Conservation (phyloP, 202 grass and related monocot genomes). For the Setaria italica region DNA sequence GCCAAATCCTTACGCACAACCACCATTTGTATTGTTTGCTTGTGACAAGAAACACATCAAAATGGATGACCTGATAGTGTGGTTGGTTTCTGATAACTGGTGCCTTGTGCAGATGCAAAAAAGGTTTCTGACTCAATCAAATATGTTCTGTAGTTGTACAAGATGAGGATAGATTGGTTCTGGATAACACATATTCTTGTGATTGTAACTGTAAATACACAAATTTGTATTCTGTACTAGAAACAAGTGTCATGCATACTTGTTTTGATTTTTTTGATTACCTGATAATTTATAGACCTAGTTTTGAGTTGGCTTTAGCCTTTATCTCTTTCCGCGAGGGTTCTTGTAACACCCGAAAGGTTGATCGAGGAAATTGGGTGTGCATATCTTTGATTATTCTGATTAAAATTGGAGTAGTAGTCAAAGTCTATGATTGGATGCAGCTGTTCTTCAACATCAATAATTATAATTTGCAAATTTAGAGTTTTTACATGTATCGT, state of each 20-base stretch:
- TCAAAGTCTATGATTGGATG: neutral
- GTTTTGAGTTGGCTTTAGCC: neutral
- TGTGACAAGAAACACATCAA: neutral
- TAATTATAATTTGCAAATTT: constrained; percentile 6
- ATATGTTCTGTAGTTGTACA: constrained; percentile 7
- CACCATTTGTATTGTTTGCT: constrained; percentile 20
- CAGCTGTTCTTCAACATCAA: constrained; percentile 4
- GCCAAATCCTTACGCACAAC: neutral
- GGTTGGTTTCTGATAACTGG: constrained; percentile 2
- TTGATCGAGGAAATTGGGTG: neutral
- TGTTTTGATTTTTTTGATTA: neutral
- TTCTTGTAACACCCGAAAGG: constrained; percentile 14
- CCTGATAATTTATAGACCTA: neutral
- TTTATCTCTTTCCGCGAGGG: neutral
- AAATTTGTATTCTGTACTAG: constrained; percentile 7
- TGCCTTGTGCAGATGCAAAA: neutral
- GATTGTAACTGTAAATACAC: neutral
- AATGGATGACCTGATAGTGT: constrained; percentile 4
- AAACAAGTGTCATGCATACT: neutral
- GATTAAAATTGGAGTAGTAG: neutral
- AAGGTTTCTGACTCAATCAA: neutral
- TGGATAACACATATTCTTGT: neutral
- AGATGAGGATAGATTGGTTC: constrained; percentile 2
- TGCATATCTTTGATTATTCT: neutral
- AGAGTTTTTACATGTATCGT: neutral